Evolutionary conservation across 177 flowering plant species (phyloP).

Genomic region (Vitis hybrid): DNA sequence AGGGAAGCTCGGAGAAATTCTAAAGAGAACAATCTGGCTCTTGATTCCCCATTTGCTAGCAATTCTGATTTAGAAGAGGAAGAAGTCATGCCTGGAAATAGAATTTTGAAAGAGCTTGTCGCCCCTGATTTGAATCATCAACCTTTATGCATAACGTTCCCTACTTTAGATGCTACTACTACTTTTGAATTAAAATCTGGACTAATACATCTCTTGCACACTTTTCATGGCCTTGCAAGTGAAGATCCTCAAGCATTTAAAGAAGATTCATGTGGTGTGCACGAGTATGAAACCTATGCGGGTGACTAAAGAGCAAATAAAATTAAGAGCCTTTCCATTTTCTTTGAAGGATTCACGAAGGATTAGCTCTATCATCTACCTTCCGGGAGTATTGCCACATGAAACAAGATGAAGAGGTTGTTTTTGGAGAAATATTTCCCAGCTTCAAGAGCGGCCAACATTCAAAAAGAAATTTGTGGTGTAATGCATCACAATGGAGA

Average conservation of each 20-base stretch:
- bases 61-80: too few species aligned
- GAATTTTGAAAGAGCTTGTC: conserved; percentile 7
- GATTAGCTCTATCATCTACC: conserved; percentile 12
- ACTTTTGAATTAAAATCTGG: conserved; percentile 14
- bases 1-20: too few species aligned
- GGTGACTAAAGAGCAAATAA: conserved; percentile 9
- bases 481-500: too few species aligned
- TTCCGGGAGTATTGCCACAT: neutral
- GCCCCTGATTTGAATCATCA: neutral
- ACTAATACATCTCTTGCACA: conserved; percentile 12
- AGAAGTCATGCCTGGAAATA: neutral
- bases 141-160: conserved; percentile 9
- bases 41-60: too few species aligned
- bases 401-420: neutral
- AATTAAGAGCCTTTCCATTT: conserved; percentile 12
- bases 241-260: conserved; percentile 18
- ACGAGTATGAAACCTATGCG: conserved; percentile 10
- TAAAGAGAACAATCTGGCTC: too few species aligned
- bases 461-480: conserved; percentile 4
- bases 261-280: conserved; percentile 23
- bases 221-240: conserved; percentile 15
- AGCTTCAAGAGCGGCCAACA: neutral
- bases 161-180: neutral
- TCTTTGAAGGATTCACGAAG: conserved; percentile 7
- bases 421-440: conserved; percentile 9